Evolutionary conservation across 1,139 yeast genomes (phyloP), one percentile per base, ranked within the genome.

Genomic region (Meyerozyma elateridarum): DNA sequence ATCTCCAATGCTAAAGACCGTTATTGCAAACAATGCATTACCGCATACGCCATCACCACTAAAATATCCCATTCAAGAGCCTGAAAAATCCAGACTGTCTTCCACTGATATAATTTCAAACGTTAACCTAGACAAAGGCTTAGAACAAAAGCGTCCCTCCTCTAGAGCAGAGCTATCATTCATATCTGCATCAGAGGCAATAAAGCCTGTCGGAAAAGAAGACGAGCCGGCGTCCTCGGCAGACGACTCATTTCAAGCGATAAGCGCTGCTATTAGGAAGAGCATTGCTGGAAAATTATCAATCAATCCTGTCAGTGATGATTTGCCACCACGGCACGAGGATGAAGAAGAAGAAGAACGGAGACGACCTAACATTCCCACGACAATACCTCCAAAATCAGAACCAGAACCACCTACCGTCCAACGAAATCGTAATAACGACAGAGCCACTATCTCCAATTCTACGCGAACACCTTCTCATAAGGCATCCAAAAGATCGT

Each of bases 201-300:
- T 22, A 7, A n/a, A n/a, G n/a, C n/a, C n/a, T n/a, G n/a, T n/a
- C n/a, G n/a, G n/a, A n/a, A n/a, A n/a, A n/a, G n/a, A n/a, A n/a
- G n/a, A n/a, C n/a, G n/a, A n/a, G n/a, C n/a, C n/a, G n/a, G 27
- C 17, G 6, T 14, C 34, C 8, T 42, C 45, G n/a, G 28, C 35
- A 16, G 53, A 52, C 28, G 44, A 41, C 32, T 51, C 56, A 8
- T 52, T 52, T 30, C 64, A 59, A 36, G 68, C 67, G 3, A 63
- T 63, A 16, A 58, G 66, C 34, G 56, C 59, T 4, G 66, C 68
- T 4, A 61, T 63, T 7, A 40, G 69, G 7, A 63, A 61, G 36
- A 63, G 67, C 33, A 58, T 60, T 12, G 68, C 69, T 1, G 65
- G 58, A 15, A 59, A 57, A 36, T 39, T 56, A 3, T 41, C 42